Evolutionary conservation across 139 green algal genomes (phyloP).

Genomic region (Closterium sp.): DNA sequence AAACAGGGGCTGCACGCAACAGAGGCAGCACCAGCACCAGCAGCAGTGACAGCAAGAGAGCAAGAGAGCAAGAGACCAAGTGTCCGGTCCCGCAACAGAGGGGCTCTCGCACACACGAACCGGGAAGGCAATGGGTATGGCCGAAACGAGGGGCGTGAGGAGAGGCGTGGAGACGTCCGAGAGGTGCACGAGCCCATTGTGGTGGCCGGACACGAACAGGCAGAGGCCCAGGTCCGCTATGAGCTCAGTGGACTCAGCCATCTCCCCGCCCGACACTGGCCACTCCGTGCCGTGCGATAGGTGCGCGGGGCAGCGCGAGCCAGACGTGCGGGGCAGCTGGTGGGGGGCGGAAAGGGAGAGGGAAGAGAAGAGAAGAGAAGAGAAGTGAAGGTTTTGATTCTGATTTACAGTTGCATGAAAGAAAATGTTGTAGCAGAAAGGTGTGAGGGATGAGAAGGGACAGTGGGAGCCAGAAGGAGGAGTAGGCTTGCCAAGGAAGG

Average conservation of each 20-base stretch:
- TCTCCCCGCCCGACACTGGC: neutral
- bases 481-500: neutral
- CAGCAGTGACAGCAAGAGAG: too few species aligned
- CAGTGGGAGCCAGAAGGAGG: neutral
- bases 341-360: too few species aligned
- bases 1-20: too few species aligned
- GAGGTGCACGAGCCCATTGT: constrained; percentile 3
- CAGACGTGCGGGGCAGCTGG: neutral
- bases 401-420: too few species aligned
- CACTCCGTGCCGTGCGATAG: constrained; percentile 1
- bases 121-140: neutral
- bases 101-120: neutral
- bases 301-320: neutral
- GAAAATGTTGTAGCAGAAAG: too few species aligned
- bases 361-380: neutral
- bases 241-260: neutral
- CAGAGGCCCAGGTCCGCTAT: neutral
- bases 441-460: neutral
- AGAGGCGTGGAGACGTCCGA: neutral
- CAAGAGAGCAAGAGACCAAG: too few species aligned
- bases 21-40: too few species aligned
- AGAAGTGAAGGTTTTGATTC: too few species aligned
- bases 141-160: neutral
- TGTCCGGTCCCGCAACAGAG: too few species aligned
- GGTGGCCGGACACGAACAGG: neutral